phyloP scores from a whole-genome alignment of 805 yeast genomes.

The Candida silvatica region DNA sequence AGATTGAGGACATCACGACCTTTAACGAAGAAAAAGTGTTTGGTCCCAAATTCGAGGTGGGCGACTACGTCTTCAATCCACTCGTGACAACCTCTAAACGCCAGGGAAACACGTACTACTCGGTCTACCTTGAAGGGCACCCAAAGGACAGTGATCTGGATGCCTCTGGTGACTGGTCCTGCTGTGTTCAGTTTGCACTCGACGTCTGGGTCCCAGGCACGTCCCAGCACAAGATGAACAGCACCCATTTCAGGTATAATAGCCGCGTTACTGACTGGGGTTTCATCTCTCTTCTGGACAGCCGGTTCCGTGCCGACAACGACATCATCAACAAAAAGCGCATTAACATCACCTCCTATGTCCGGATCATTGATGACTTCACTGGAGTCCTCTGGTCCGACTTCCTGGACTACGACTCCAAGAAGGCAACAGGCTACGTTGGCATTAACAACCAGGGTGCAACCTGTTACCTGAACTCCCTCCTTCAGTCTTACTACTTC shows the following conservation, averaged over 20 bases:
- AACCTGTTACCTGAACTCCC: slow-evolving; percentile 90
- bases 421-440: slow-evolving; percentile 79
- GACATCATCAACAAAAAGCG: slow-evolving; percentile 36
- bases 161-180: slow-evolving; percentile 53
- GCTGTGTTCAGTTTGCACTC: slow-evolving; percentile 87
- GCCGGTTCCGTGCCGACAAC: slow-evolving; percentile 30
- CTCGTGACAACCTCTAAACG: slow-evolving; percentile 69
- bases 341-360: slow-evolving; percentile 67
- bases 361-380: slow-evolving; percentile 73
- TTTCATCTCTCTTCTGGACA: slow-evolving; percentile 66
- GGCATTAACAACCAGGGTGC: slow-evolving; percentile 98
- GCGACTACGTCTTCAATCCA: slow-evolving; percentile 54
- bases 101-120: slow-evolving; percentile 48
- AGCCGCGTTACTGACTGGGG: slow-evolving; percentile 92
- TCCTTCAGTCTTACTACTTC: slow-evolving; percentile 83
- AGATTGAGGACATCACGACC: slow-evolving; percentile 24
- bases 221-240: slow-evolving; percentile 44
- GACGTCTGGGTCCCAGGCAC: slow-evolving; percentile 82
- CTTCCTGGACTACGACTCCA: slow-evolving; percentile 77
- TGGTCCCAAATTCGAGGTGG: slow-evolving; percentile 44
- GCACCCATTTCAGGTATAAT: slow-evolving; percentile 73
- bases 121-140: slow-evolving; percentile 76
- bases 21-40: slow-evolving; percentile 25
- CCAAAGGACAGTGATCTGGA: slow-evolving; percentile 26
- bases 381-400: slow-evolving; percentile 95